Evolutionary conservation across 176 grass and related monocot genomes (phyloP), one percentile per base, ranked within the genome.

Genomic region (Eremochloa ophiuroides): DNA sequence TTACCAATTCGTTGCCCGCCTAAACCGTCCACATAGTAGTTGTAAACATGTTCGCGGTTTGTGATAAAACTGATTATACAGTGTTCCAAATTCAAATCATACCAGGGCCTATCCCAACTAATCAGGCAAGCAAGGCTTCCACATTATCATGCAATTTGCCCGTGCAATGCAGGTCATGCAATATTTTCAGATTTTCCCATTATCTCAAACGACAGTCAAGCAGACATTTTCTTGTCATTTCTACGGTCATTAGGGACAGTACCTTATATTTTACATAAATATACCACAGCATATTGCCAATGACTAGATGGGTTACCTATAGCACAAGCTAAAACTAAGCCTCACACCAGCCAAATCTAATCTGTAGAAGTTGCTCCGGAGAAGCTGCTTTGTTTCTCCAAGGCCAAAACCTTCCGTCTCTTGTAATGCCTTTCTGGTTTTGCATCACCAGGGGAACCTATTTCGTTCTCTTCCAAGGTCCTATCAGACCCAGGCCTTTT

Each of bases 371-470:
- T 63, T 37, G 74, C 71, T 50, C 65, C 76, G 2, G 71, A 72
- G 17, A 73, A 87, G 66, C 85, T 92, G 46, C 12, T 55, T 76
- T 83, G 89, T 73, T 74, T 91, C 11, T 69, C 58, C 47, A 78
- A 75, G 22, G 10, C 6, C 51, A 66, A 10, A 43, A 88, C 76
- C 89, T 93, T 95, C 12, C 88, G 88, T 26, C 97, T 84, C 88
- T 99, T 99, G 83, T 78, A 67, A 51, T 80, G 56, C 7, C 62
- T 71, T 62, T 89, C 80, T 66, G 33, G 48, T 76, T 82, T 97
- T 15, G 66, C 82, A 13, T 85, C 86, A 9, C 83, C 85, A 1
- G 84, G 27, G 20, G 74, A 14, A 10, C 66, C 10, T 6, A 71
- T 63, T 58, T 80, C 60, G 37, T 55, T 41, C 12, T 35, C 77